Percentiles rank a stretch among this genome's conserved stretches.
Evolutionary conservation across 2,329 filamentous ascomycete species (phyloP).

Genomic region (Epichloe gansuensis): DNA sequence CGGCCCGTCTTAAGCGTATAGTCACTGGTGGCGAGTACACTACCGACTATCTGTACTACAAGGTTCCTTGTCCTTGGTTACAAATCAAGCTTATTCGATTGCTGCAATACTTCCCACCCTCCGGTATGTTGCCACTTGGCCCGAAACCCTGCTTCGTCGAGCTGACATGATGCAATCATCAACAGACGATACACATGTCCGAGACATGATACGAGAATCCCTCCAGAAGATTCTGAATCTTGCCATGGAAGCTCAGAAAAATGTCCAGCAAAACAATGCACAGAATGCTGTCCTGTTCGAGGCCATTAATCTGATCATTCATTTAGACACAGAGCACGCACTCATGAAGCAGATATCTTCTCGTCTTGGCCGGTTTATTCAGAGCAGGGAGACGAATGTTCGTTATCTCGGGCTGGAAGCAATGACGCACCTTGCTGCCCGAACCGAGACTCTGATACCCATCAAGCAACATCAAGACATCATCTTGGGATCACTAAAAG

Average conservation of each 20-base stretch:
- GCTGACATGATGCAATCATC: not conserved
- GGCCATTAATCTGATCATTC: conserved; percentile 96
- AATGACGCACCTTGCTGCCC: conserved; percentile 93
- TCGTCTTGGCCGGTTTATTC: conserved; percentile 86
- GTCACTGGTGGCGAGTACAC: conserved; percentile 83
- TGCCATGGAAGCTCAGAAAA: conserved; percentile 89
- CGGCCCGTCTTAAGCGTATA: conserved; percentile 76
- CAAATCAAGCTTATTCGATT: conserved; percentile 88
- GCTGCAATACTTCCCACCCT: conserved; percentile 91
- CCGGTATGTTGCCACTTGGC: conserved; percentile 41
- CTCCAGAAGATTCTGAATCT: conserved; percentile 82
- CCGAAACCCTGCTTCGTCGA: not conserved
- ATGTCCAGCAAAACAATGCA: conserved; percentile 98
- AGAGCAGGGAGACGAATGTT: conserved; percentile 93
- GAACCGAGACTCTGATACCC: conserved; percentile 85
- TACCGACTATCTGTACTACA: conserved; percentile 93
- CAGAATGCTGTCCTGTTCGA: conserved; percentile 97
- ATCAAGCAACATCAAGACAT: conserved; percentile 98
- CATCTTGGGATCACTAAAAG: conserved; percentile 85
- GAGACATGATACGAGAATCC: conserved; percentile 82
- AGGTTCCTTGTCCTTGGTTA: conserved; percentile 97
- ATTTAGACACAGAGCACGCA: conserved; percentile 86
- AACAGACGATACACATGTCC: conserved; percentile 79
- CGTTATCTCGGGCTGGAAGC: conserved; percentile 91
- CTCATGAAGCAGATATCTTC: conserved; percentile 94